Base-by-base conservation (phyloP, 768 basidiomycete species). In the Chiua virens region DNA sequence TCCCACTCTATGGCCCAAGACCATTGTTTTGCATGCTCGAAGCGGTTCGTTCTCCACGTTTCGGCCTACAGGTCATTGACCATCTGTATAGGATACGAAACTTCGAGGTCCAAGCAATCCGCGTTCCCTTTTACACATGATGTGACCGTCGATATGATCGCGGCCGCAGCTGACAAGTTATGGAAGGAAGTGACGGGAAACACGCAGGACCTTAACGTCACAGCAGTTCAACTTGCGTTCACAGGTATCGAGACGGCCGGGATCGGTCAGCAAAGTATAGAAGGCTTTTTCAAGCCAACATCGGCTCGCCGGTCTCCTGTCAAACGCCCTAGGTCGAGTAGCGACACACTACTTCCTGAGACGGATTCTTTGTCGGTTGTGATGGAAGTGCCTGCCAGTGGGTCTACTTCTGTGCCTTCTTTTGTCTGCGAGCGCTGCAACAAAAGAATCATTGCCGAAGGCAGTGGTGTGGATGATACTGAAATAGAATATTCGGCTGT, bases 1-100 rank as follows among this genome's bases (percentile, higher is more conserved):
- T 14, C 84, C 89, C 0, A 86, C 85, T 38, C 61, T 92, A 8
- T 96, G 96, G 97, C 97, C 97, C 0, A 98, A 92, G 70, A 89
- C 89, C 0, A 75, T 99, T 40, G 92, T 88, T 17, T 71, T 99
- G 28, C 83, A 86, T 56, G 79, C 83, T 25, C 77, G 89, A 25
- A 85, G 86, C 75, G 87, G 92, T 81, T 52, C 64, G 51, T 34
- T 42, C 23, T 40, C 40, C 17, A 7, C 9, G n/a, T 32, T 23
- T 27, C 17, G 13, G 1, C 30, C 23, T 21, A 37, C 27, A 38
- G 3, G 8, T 9, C 27, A 37, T 49, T 57, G 10, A 60, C n/a
- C n/a, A 53, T 23, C 43, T 10, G 47, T 9, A 35, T 49, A 89
- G 92, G 84, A 23, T 84, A 84, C 39, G 83, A 87, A 44, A 57